Conservation (phyloP, 2,329 filamentous ascomycete species). For the Cladosporium colombiae region DNA sequence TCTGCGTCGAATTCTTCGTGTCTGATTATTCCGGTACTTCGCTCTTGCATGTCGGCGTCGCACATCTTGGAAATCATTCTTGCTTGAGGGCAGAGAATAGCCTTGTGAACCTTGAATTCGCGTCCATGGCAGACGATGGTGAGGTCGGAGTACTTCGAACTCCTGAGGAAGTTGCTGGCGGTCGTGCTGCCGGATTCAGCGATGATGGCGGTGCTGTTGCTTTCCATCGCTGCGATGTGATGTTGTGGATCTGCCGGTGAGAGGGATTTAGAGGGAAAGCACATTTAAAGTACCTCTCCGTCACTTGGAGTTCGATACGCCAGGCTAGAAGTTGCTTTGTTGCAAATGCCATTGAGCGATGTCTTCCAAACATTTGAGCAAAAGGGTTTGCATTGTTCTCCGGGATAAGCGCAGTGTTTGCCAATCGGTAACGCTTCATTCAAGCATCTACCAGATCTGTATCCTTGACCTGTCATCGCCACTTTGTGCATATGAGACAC, state of each 20-base stretch:
- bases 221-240: not conserved
- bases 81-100: conserved; percentile 24
- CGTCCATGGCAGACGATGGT: conserved; percentile 21
- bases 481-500: not conserved
- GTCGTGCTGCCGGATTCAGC: not conserved
- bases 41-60: conserved; percentile 20
- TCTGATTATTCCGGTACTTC: conserved; percentile 12
- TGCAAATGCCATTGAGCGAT: not conserved
- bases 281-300: not conserved
- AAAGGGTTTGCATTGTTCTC: not conserved
- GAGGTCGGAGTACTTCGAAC: conserved; percentile 22
- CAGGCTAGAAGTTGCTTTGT: not conserved
- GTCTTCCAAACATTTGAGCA: not conserved
- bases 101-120: conserved; percentile 25
- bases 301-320: not conserved
- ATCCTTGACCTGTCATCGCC: not conserved
- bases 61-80: conserved; percentile 14
- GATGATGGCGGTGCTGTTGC: not conserved
- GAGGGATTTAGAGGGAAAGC: not conserved
- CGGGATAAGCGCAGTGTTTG: not conserved
- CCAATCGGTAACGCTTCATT: not conserved
- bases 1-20: conserved; percentile 24
- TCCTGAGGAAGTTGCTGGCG: not conserved
- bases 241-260: not conserved
- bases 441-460: not conserved